Percentiles rank a stretch among this genome's conserved stretches.
These are phyloP conservation scores for Cyclotella distinguenda DNA, from an alignment of 108 stramenopile genomes.

Conservation along the genomic window DNA sequence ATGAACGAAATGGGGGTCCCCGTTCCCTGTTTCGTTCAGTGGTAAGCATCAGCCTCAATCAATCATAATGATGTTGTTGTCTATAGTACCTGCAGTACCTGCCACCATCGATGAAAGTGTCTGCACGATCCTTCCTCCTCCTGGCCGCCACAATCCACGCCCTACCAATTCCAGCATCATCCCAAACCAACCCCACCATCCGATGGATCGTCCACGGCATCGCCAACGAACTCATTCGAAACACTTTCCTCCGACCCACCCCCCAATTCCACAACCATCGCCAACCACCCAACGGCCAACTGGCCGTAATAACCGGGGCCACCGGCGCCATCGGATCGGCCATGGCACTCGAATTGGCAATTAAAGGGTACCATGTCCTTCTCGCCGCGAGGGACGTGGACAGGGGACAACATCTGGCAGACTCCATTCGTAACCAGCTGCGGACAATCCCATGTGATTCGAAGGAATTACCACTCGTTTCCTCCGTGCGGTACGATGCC, in stretches of 20 bases:
- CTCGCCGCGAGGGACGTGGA: constrained; percentile 32
- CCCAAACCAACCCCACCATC: constrained; percentile 23
- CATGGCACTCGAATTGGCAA: constrained; percentile 35
- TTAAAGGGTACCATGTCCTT: constrained; percentile 42
- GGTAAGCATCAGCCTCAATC: no score
- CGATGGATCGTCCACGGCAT: constrained; percentile 44
- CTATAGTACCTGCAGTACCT: no score
- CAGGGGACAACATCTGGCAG: constrained; percentile 22
- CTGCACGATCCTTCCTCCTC: no score
- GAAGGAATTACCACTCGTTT: constrained; percentile 12
- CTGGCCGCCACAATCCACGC: no score
- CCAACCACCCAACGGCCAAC: constrained; percentile 20
- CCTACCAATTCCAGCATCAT: not conserved
- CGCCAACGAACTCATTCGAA: constrained; percentile 29
- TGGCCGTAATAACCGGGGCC: constrained; percentile 38
- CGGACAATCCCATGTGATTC: not conserved
- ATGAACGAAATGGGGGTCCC: constrained; percentile 56
- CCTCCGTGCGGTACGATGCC: constrained; percentile 45
- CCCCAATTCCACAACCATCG: constrained; percentile 1
- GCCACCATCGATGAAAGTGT: no score
- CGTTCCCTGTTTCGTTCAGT: no score
- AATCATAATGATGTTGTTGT: no score
- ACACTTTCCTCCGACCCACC: constrained; percentile 31
- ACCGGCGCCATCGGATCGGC: constrained; percentile 42
- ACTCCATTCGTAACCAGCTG: constrained; percentile 12